These are phyloP conservation scores for Gymnopilus dilepis DNA, from an alignment of 768 basidiomycete species.

Conservation along the genomic window DNA sequence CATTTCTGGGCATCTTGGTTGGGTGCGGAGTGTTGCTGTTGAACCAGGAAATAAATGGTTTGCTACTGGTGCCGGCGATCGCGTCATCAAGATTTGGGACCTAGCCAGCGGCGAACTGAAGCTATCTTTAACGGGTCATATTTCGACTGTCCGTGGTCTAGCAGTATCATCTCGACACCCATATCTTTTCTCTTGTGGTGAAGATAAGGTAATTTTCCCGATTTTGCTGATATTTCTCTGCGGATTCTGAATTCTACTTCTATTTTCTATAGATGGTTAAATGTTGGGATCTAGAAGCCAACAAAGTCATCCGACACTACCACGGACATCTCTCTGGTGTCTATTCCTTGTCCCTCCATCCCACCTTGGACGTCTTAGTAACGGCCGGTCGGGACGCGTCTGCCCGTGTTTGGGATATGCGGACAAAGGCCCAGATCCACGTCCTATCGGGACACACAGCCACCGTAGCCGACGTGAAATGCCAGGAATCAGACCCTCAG, in stretches of 20 bases:
- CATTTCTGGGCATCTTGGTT: conserved; percentile 96
- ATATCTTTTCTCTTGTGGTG: conserved; percentile 96
- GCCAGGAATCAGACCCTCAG: conserved; percentile 97
- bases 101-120: conserved; percentile 96
- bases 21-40: conserved; percentile 95
- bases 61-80: conserved; percentile 95
- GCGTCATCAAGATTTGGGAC: conserved; percentile 99
- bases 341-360: conserved; percentile 91
- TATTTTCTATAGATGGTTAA: conserved; percentile 85
- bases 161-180: conserved; percentile 94
- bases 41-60: conserved; percentile 99
- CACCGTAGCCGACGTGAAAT: conserved; percentile 95
- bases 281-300: conserved; percentile 98
- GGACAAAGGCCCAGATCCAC: conserved; percentile 95
- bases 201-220: conserved; percentile 78
- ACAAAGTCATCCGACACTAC: conserved; percentile 99
- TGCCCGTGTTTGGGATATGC: conserved; percentile 99
- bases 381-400: conserved; percentile 96
- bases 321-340: conserved; percentile 98
- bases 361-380: conserved; percentile 93
- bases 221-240: neutral
- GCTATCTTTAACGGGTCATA: conserved; percentile 96
- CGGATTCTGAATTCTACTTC: conserved; percentile 1
- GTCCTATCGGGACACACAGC: conserved; percentile 92
- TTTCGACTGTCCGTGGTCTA: conserved; percentile 93